Evolutionary conservation across 805 yeast genomes (phyloP).

Genomic region (Myxozyma geophila): DNA sequence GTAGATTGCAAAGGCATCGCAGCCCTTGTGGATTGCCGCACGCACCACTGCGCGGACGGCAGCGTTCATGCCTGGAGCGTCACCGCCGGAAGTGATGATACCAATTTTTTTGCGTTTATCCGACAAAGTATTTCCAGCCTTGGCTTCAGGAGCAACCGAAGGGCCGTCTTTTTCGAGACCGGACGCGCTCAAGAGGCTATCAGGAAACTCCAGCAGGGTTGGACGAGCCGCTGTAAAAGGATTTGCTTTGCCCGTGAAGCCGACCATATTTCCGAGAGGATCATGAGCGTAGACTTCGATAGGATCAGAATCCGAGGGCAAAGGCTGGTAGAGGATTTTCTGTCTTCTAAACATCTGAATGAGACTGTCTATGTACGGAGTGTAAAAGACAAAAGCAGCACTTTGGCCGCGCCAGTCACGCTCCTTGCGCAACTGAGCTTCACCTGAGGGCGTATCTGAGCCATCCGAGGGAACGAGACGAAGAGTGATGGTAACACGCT

Average conservation of each 20-base stretch:
- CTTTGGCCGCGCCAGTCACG: slow-evolving; percentile 58
- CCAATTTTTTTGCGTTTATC: slow-evolving; percentile 66
- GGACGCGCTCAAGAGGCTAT: slow-evolving; percentile 12
- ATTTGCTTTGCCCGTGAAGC: slow-evolving; percentile 63
- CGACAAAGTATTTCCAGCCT: slow-evolving; percentile 14
- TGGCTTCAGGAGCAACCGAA: slow-evolving; percentile 1
- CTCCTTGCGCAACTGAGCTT: slow-evolving; percentile 30
- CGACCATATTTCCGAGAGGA: slow-evolving; percentile 81
- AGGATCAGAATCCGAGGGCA: slow-evolving; percentile 76
- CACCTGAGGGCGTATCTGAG: slow-evolving; percentile 28
- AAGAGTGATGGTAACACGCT: slow-evolving; percentile 39
- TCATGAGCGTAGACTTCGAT: slow-evolving; percentile 76
- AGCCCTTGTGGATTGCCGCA: slow-evolving; percentile 82
- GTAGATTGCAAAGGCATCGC: slow-evolving; percentile 87
- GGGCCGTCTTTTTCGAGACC: background rate
- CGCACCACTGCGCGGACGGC: slow-evolving; percentile 94
- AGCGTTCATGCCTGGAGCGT: slow-evolving; percentile 98
- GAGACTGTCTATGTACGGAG: slow-evolving; percentile 47
- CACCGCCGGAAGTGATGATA: slow-evolving; percentile 98
- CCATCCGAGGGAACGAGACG: slow-evolving; percentile 30
- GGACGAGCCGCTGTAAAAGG: slow-evolving; percentile 40
- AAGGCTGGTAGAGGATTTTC: slow-evolving; percentile 54
- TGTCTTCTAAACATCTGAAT: slow-evolving; percentile 47
- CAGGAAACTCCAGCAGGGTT: slow-evolving; percentile 11
- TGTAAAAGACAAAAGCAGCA: slow-evolving; percentile 54